Percentiles rank a stretch among this genome's conserved stretches.
Evolutionary conservation across 495 filamentous ascomycete genomes (phyloP).

Genomic region (Podospora appendiculata): DNA sequence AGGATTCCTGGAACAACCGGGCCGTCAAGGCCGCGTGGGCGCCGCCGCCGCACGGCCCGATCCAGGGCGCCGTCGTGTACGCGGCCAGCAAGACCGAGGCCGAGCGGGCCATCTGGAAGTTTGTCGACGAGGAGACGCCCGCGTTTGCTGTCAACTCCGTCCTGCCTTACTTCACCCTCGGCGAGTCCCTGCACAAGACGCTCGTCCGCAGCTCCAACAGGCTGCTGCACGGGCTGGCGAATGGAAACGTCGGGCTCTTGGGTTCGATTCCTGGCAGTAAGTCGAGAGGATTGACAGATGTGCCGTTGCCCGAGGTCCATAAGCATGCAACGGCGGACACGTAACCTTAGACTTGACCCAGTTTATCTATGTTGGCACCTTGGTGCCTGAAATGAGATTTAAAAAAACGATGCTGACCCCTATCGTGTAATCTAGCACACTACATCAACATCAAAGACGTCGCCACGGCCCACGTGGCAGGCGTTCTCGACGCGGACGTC

Average conservation of each 20-base stretch:
- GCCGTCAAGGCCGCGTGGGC: conserved; percentile 36
- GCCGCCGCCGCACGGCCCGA: conserved; percentile 24
- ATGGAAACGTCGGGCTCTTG: too few relatives aligned
- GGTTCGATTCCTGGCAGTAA: too few relatives aligned
- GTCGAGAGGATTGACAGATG: too few relatives aligned
- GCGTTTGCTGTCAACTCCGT: conserved; percentile 41
- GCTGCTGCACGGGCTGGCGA: too few relatives aligned
- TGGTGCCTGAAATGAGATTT: too few relatives aligned
- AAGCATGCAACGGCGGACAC: too few relatives aligned
- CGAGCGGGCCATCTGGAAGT: conserved; percentile 45
- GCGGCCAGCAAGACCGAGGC: conserved; percentile 43
- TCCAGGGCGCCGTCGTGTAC: conserved; percentile 29
- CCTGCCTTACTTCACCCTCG: conserved; percentile 32
- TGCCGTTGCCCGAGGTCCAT: too few relatives aligned
- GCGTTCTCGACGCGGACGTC: conserved; percentile 32
- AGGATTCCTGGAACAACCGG: conserved; percentile 42
- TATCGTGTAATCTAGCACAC: too few relatives aligned
- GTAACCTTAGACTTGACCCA: too few relatives aligned
- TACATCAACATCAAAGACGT: conserved; percentile 23
- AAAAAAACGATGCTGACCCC: too few relatives aligned
- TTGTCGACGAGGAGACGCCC: conserved; percentile 39
- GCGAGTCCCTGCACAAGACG: conserved; percentile 19
- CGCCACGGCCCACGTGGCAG: conserved; percentile 40
- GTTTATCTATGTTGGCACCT: too few relatives aligned
- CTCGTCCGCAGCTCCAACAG: too few relatives aligned